Evolutionary conservation across 345 rosid genomes (phyloP).

Genomic region (Salix suchowensis): DNA sequence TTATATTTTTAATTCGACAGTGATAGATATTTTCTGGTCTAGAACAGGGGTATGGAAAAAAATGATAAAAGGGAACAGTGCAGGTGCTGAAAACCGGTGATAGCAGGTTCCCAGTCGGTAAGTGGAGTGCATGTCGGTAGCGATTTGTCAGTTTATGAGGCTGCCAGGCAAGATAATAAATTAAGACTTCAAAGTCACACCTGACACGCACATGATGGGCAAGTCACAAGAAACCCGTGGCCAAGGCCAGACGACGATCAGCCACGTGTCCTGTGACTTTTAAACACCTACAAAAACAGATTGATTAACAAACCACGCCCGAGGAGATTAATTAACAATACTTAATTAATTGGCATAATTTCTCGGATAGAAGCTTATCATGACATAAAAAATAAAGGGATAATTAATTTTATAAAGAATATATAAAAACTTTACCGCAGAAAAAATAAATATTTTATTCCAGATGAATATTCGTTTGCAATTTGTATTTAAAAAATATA

Average conservation of each 20-base stretch:
- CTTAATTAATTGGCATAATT: too few relatives aligned
- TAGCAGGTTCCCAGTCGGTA: conserved; percentile 14
- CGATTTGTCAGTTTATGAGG: neutral
- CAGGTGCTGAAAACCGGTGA: neutral
- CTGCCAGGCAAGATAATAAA: neutral
- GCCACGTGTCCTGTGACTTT: neutral
- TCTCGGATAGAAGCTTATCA: too few relatives aligned
- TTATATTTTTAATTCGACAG: neutral
- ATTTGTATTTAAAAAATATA: too few relatives aligned
- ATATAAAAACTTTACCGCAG: too few relatives aligned
- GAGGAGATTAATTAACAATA: too few relatives aligned
- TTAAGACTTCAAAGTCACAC: conserved; percentile 20
- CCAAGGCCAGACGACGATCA: neutral
- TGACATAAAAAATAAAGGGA: too few relatives aligned
- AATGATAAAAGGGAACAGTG: too few relatives aligned
- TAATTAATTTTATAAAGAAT: too few relatives aligned
- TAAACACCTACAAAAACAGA: too few relatives aligned
- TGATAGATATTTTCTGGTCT: too few relatives aligned
- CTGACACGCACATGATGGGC: conserved; percentile 42
- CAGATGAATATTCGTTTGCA: too few relatives aligned
- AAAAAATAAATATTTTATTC: too few relatives aligned
- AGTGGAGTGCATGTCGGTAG: conserved; percentile 12
- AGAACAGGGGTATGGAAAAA: neutral
- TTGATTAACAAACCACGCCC: neutral
- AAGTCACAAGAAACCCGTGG: conserved; percentile 34